Evolutionary conservation across 2,329 filamentous ascomycete genomes (phyloP), one percentile per base, ranked within the genome.

Genomic region (Huntiella abstrusa): DNA sequence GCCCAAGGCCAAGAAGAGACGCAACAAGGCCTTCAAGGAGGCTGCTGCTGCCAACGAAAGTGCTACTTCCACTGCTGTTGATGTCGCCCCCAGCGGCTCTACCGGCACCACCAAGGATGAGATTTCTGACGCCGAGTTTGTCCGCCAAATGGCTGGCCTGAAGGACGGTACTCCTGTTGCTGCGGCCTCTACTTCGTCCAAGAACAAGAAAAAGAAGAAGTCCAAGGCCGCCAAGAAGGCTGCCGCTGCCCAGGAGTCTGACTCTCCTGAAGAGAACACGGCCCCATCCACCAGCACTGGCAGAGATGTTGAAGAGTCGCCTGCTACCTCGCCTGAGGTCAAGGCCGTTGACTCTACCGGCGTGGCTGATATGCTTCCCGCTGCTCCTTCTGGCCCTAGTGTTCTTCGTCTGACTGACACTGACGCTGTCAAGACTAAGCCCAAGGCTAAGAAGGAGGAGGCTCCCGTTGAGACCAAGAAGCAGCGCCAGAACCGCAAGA

Each of bases 321-420:
- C 80, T 5, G 68, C 71, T 49, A 67, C 68, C 39, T 87, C 83
- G 8, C 81, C 84, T 32, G 66, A 73, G 43, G 64, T 71, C 16
- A 59, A 55, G 33, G 66, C 73, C n/a, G 68, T 66, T 11, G 69
- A 73, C 49, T 70, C 73, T 50, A 75, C 72, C 46, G 83, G 83
- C 58, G 75, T 95, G 48, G 81, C 81, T 46, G 88, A 95, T 62
- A 96, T 96, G 88, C 77, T 96, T 12, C 86, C 93, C 62, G 68
- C 80, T 42, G 64, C 73, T 38, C 61, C 73, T 2, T 59, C 75
- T 35, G 80, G 75, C 46, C 81, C 85, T 17, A 77, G 78, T 0
- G 75, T 92, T 41, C 68, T 95, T 51, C 83, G 83, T 51, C 68
- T 96, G 52, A 46, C 49, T 38, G 45, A 49, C 19, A 91, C 81